phyloP scores from a whole-genome alignment of 2,329 filamentous ascomycete genomes.

The Fusarium sp. region DNA sequence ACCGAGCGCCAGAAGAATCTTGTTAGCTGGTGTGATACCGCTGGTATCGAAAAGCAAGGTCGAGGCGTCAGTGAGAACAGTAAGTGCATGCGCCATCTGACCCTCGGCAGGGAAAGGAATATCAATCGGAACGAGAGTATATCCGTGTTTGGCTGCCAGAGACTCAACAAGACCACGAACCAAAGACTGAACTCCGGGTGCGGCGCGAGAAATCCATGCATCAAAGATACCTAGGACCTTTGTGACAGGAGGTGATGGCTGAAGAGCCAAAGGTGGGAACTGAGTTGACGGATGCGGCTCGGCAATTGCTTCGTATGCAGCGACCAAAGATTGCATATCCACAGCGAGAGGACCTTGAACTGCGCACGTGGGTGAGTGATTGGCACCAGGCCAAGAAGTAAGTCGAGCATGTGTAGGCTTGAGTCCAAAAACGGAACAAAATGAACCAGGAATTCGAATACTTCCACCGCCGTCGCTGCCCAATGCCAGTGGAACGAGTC shows the following conservation, averaged over 20 bases:
- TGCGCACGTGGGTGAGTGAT: constrained; percentile 69
- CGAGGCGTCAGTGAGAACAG: constrained; percentile 73
- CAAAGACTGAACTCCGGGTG: constrained; percentile 56
- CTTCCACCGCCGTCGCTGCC: constrained; percentile 80
- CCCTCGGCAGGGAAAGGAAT: constrained; percentile 71
- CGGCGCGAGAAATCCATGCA: constrained; percentile 68
- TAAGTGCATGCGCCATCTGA: constrained; percentile 78
- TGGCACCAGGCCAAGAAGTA: constrained; percentile 68
- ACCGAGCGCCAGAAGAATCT: constrained; percentile 73
- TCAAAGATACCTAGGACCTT: constrained; percentile 72
- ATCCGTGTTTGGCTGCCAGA: constrained; percentile 63
- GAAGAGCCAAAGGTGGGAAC: constrained; percentile 59
- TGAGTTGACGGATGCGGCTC: constrained; percentile 68
- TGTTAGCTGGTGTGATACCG: constrained; percentile 69
- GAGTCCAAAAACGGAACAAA: constrained; percentile 79
- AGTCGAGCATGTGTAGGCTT: constrained; percentile 77
- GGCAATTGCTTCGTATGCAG: constrained; percentile 73
- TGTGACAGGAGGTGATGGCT: constrained; percentile 36
- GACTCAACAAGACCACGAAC: constrained; percentile 60
- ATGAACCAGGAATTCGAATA: constrained; percentile 77
- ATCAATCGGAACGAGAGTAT: constrained; percentile 64
- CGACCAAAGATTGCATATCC: constrained; percentile 73
- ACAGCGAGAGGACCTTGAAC: constrained; percentile 75
- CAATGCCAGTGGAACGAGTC: constrained; percentile 76
- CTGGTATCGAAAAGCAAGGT: constrained; percentile 59